Evolutionary conservation across 305 asterid species (phyloP), one percentile per base, ranked within the genome.

Genomic region (Rubia tinctorum): DNA sequence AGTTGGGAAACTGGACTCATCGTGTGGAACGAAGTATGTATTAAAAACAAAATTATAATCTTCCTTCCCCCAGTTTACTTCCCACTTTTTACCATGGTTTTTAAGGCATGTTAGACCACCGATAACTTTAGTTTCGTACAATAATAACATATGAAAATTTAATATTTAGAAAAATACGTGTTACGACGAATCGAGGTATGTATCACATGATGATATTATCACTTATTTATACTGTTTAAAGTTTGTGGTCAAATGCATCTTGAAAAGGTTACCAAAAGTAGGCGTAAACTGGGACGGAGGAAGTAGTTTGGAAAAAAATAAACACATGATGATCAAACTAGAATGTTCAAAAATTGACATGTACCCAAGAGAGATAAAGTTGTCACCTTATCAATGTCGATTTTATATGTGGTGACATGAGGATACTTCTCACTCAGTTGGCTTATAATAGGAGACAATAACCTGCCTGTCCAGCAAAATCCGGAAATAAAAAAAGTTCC

Each of bases 341-440:
- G 1, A 40, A 9, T 18, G 25, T 43, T 69, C 20, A 47, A 66
- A 61, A 47, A 8, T 27, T 27, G 13, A 40, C 10, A 20, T 17
- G 17, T 12, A 40, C n/a, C n/a, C 4, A 49, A 3, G 5, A 47
- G 8, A 34, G 13, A 15, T 9, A 53, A 25, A 1, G 47, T 43
- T 55, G 27, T 55, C 82, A 93, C 98, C 97, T 90, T 83, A 74
- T 91, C 99, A 62, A 94, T 91, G 85, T 94, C 97, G 58, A 94
- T 76, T 86, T 91, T 94, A 80, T 84, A 94, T 60, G 95, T 89
- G 51, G 90, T 86, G 74, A 91, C 99, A 79, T 91, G 95, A 73
- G 99, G 97, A 76, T 91, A 91, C 74, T 86, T 83, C 89, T 89
- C 95, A 66, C 91, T 88, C 77, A 94, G 85, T 80, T 90, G 96